Evolutionary conservation across 2,329 filamentous ascomycete genomes (phyloP).

Genomic region (Cercospora citrullina): DNA sequence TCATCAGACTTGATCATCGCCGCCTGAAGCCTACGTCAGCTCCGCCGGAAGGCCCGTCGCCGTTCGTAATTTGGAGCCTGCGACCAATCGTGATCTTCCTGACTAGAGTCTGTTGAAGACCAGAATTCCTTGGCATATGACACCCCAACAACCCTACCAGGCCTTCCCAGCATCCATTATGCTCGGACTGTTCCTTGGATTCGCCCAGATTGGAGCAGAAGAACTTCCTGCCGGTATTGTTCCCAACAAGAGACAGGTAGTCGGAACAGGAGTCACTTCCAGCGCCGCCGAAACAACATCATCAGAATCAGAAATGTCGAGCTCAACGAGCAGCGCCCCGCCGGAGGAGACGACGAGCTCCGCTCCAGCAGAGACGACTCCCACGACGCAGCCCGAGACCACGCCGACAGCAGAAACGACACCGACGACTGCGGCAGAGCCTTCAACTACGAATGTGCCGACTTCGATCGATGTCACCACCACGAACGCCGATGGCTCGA

Average conservation of each 20-base stretch:
- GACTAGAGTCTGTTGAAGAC: background rate
- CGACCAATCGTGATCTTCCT: background rate
- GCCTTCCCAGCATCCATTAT: conserved; percentile 26
- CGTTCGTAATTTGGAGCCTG: background rate
- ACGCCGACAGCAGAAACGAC: conserved; percentile 23
- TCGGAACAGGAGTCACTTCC: conserved; percentile 34
- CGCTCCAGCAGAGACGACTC: background rate
- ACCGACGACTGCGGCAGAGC: conserved; percentile 12
- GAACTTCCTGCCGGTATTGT: conserved; percentile 37
- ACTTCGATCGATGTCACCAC: conserved; percentile 35
- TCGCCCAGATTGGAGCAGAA: conserved; percentile 36
- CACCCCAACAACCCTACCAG: conserved; percentile 1
- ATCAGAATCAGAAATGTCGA: conserved; percentile 15
- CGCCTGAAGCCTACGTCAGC: background rate
- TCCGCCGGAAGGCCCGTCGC: background rate
- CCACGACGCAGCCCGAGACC: conserved; percentile 5
- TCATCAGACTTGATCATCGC: background rate
- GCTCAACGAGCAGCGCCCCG: conserved; percentile 12
- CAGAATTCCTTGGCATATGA: conserved; percentile 13
- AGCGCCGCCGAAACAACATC: conserved; percentile 17
- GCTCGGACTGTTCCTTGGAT: conserved; percentile 35
- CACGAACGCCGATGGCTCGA: conserved; percentile 35
- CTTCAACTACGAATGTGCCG: conserved; percentile 25
- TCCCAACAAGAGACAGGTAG: conserved; percentile 37
- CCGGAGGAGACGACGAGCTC: conserved; percentile 13